Base-by-base conservation (phyloP, 2,329 filamentous ascomycete genomes). In the Colletotrichum sp. region DNA sequence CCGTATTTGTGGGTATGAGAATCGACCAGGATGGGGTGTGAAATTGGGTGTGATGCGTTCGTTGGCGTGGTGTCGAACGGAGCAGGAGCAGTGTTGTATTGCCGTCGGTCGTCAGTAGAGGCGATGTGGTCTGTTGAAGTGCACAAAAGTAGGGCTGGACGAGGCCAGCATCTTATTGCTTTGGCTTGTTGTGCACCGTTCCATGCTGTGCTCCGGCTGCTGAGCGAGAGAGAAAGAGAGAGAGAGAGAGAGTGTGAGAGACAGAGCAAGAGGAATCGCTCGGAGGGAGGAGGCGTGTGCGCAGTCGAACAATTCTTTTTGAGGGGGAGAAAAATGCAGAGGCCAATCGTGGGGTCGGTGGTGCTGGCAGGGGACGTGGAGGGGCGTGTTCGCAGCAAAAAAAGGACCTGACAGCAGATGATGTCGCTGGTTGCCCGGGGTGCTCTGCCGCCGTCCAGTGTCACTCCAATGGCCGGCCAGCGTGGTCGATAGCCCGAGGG, bases 1-100 rank as follows among this genome's bases (percentile, higher is more conserved):
- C 72, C 74, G 72, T 72, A 76, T 72, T 74, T 74, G 72, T 74
- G 69, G 72, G 34, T 65, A 72, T 73, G 64, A 36, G 47, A 51
- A 72, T 57, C 34, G 63, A 72, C 69, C 69, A 24, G 72, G 68
- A 67, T 51, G 43, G 54, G 72, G 72, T 16, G 72, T 72, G 63
- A 55, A 68, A 68, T 72, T 65, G 57, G 63, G 72, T 31, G 72
- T 68, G 72, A 51, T 68, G 69, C 38, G 67, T 57, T 66, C 31
- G 58, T 38, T 43, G 21, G 34, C 18, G 34, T 54, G 70, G 43
- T 62, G 16, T 13, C 34, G 16, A 51, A 27, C 33, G 63, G 27
- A 51, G 64, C 5, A 24, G 18, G 27, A 51, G 64, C 5, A 24
- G 18, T 54, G n/a, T 16, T 58, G 47, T 51, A 33, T 66, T 31